These are phyloP conservation scores for Arabidopsis arenosa DNA, from an alignment of 345 rosid species.

Conservation along the genomic window DNA sequence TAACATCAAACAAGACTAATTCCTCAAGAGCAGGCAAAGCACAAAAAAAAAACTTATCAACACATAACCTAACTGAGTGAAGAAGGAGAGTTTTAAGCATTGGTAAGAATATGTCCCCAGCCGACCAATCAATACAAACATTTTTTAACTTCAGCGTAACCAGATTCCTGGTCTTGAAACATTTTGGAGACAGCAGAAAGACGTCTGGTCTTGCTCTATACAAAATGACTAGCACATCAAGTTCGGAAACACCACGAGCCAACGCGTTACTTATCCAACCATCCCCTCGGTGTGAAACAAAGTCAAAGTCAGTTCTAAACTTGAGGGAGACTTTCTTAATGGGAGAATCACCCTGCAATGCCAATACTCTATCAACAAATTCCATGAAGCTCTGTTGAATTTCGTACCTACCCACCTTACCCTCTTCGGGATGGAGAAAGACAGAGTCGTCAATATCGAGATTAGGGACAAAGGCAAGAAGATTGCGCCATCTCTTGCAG, in stretches of 20 bases:
- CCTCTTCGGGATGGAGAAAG: neutral
- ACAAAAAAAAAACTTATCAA: neutral
- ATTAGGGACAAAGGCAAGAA: neutral
- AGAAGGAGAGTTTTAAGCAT: neutral
- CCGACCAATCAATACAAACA: neutral
- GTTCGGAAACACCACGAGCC: neutral
- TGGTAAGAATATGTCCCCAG: neutral
- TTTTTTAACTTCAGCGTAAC: neutral
- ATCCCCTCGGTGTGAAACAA: neutral
- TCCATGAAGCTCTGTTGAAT: neutral
- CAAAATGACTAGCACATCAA: neutral
- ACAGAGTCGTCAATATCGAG: neutral
- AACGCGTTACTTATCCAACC: neutral
- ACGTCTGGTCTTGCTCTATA: too few species aligned
- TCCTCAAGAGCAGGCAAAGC: neutral
- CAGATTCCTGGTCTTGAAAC: neutral
- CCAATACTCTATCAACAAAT: neutral
- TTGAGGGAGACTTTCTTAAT: neutral
- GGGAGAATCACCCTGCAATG: neutral
- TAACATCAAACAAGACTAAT: neutral
- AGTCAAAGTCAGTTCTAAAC: too few species aligned
- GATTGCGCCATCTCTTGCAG: slow-evolving; percentile 4
- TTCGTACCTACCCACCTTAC: neutral
- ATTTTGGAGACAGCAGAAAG: neutral
- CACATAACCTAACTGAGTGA: neutral